phyloP scores from a whole-genome alignment of 495 filamentous ascomycete species.

The Talaromyces liani region DNA sequence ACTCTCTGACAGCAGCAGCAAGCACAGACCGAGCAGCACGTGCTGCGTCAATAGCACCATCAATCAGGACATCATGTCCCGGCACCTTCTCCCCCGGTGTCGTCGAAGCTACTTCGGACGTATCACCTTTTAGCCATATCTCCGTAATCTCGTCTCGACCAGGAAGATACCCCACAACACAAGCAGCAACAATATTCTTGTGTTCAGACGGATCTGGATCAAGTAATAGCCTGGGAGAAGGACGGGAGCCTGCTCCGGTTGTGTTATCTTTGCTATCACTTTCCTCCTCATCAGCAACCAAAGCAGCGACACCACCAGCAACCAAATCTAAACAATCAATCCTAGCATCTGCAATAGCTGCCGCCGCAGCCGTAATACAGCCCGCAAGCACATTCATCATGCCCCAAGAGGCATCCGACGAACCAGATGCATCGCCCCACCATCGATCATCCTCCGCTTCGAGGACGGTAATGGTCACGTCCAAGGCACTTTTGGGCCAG shows the following conservation, averaged over 20 bases:
- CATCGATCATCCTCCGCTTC: constrained; percentile 78
- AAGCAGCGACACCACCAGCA: constrained; percentile 78
- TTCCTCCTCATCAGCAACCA: constrained; percentile 42
- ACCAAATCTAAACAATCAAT: constrained; percentile 95
- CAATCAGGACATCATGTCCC: constrained; percentile 47
- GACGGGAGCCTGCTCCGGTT: constrained; percentile 5
- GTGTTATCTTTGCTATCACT: constrained; percentile 5
- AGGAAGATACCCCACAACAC: constrained; percentile 86
- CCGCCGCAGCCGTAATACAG: constrained; percentile 89
- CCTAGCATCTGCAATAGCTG: constrained; percentile 90
- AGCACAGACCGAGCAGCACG: constrained; percentile 50
- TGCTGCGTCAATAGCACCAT: constrained; percentile 59
- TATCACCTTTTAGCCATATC: constrained; percentile 83
- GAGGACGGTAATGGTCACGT: constrained; percentile 83
- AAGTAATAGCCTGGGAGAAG: constrained; percentile 51
- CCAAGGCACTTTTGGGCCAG: constrained; percentile 94
- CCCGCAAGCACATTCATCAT: constrained; percentile 88
- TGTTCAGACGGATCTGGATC: constrained; percentile 83
- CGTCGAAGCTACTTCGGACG: constrained; percentile 29
- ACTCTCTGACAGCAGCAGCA: constrained; percentile 50
- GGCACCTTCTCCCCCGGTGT: constrained; percentile 14
- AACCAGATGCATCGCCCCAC: constrained; percentile 45
- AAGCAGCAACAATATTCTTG: constrained; percentile 60
- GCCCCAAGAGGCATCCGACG: constrained; percentile 53
- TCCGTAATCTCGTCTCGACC: constrained; percentile 86